Evolutionary conservation across 2,329 filamentous ascomycete species (phyloP).

Genomic region (Karstenula rhodostoma): DNA sequence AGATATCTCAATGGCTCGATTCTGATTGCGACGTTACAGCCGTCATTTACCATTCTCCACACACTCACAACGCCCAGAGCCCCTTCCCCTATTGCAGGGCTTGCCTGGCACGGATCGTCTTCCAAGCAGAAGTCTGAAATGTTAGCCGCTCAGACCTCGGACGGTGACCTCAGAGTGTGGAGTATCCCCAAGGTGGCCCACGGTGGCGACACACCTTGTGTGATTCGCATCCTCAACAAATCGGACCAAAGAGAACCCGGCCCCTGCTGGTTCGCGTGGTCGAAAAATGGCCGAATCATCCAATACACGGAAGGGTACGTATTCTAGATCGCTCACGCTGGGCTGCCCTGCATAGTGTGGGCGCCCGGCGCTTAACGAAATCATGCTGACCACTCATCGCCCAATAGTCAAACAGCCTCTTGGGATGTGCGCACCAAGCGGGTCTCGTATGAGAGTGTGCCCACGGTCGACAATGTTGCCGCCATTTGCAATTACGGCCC

Average conservation of each 20-base stretch:
- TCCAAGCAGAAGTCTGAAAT: constrained; percentile 97
- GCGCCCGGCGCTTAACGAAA: constrained; percentile 28
- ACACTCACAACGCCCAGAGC: constrained; percentile 84
- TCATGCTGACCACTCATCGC: constrained; percentile 31
- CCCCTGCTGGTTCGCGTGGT: constrained; percentile 97
- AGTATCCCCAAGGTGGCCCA: constrained; percentile 85
- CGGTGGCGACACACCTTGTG: constrained; percentile 77
- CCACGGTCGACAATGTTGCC: constrained; percentile 80
- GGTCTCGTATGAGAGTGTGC: constrained; percentile 87
- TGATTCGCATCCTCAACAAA: constrained; percentile 85
- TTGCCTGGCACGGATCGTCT: constrained; percentile 96
- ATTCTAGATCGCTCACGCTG: constrained; percentile 17
- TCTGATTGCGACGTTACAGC: constrained; percentile 85
- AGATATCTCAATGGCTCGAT: constrained; percentile 97
- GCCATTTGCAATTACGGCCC: constrained; percentile 90
- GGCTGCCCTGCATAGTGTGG: constrained; percentile 19
- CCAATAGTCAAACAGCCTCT: constrained; percentile 77
- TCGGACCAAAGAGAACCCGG: constrained; percentile 76
- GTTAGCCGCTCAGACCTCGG: constrained; percentile 89
- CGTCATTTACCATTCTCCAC: constrained; percentile 92
- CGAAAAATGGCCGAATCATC: constrained; percentile 94
- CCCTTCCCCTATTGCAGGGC: constrained; percentile 84
- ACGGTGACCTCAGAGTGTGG: constrained; percentile 95
- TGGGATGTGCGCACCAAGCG: constrained; percentile 99
- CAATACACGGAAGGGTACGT: constrained; percentile 90